A percentile compares a stretch with the other conserved stretches of the same genome.
These are phyloP conservation scores for Cerioporus squamosus DNA, from an alignment of 1,284 basidiomycete species.

Conservation along the genomic window DNA sequence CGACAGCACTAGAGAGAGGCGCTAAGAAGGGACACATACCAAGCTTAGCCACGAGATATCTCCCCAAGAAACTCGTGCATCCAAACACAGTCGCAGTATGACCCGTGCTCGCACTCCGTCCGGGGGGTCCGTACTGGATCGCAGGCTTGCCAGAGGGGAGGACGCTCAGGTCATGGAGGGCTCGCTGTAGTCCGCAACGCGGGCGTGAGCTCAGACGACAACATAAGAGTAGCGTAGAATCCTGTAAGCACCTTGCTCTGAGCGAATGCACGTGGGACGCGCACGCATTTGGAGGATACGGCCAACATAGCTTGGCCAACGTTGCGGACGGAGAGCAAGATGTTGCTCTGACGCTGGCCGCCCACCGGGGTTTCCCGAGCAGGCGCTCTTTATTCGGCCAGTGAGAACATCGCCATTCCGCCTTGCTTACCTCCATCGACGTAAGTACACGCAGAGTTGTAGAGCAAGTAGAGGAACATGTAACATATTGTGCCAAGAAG, in stretches of 20 bases:
- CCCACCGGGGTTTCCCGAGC: constrained; percentile 23
- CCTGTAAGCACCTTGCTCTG: constrained; percentile 25
- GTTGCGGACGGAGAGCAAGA: constrained; percentile 28
- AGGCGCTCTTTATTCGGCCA: constrained; percentile 11
- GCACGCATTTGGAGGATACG: constrained; percentile 41
- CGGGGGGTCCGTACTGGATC: constrained; percentile 78
- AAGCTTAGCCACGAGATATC: constrained; percentile 93
- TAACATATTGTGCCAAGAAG: too few species aligned
- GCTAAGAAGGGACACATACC: constrained; percentile 50
- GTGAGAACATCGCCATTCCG: constrained; percentile 9
- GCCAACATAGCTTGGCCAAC: constrained; percentile 31
- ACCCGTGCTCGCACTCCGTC: constrained; percentile 86
- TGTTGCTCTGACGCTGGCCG: constrained; percentile 23
- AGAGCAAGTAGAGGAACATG: too few species aligned
- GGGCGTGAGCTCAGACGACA: background rate
- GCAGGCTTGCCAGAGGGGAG: constrained; percentile 67
- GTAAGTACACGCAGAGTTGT: too few species aligned
- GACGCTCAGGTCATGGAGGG: constrained; percentile 71
- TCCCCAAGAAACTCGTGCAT: constrained; percentile 93
- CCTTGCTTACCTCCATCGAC: too few species aligned
- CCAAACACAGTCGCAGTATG: constrained; percentile 98
- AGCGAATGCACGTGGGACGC: constrained; percentile 50
- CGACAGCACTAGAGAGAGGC: background rate
- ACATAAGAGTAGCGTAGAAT: background rate
- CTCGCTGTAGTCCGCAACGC: constrained; percentile 51